Conservation (phyloP, 352 stramenopile species). For the Globisporangium spiculum region DNA sequence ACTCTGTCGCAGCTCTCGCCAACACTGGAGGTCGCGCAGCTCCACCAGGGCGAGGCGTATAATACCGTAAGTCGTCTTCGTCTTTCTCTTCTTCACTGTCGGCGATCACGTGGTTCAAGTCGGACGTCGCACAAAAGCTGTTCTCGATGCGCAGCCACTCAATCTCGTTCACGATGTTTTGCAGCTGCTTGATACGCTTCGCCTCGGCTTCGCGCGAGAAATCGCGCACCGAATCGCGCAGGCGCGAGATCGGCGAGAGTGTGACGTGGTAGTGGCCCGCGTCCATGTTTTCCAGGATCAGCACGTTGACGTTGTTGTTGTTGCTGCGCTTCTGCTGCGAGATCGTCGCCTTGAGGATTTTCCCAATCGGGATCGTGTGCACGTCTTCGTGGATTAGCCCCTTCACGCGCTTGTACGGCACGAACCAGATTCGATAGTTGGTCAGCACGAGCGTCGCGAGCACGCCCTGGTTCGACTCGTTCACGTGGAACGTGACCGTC, state of each 20-base stretch:
- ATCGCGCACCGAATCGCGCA: slow-evolving; percentile 67
- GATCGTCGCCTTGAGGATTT: slow-evolving; percentile 76
- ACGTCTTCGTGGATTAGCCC: slow-evolving; percentile 82
- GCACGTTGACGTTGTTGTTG: slow-evolving; percentile 65
- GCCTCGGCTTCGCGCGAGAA: slow-evolving; percentile 68
- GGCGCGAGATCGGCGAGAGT: slow-evolving; percentile 68
- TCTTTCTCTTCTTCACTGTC: slow-evolving; percentile 48
- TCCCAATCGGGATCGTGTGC: slow-evolving; percentile 75
- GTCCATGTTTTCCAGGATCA: slow-evolving; percentile 85
- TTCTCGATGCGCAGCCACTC: slow-evolving; percentile 85
- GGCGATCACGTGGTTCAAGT: slow-evolving; percentile 68
- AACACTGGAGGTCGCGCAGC: slow-evolving; percentile 20
- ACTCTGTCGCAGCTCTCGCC: slow-evolving; percentile 26
- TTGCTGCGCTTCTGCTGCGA: slow-evolving; percentile 83
- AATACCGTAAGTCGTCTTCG: slow-evolving; percentile 58
- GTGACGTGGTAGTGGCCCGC: slow-evolving; percentile 84
- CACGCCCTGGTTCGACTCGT: slow-evolving; percentile 82
- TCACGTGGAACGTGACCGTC: slow-evolving; percentile 86
- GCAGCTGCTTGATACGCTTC: slow-evolving; percentile 77
- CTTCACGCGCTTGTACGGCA: slow-evolving; percentile 72
- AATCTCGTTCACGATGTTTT: slow-evolving; percentile 79
- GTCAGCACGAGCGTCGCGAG: slow-evolving; percentile 76
- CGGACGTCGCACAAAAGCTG: slow-evolving; percentile 72
- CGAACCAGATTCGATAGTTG: slow-evolving; percentile 85
- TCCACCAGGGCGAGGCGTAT: slow-evolving; percentile 53